Evolutionary conservation across 2,329 filamentous ascomycete genomes (phyloP).

Genomic region (Lasiodiplodia gonubiensis): DNA sequence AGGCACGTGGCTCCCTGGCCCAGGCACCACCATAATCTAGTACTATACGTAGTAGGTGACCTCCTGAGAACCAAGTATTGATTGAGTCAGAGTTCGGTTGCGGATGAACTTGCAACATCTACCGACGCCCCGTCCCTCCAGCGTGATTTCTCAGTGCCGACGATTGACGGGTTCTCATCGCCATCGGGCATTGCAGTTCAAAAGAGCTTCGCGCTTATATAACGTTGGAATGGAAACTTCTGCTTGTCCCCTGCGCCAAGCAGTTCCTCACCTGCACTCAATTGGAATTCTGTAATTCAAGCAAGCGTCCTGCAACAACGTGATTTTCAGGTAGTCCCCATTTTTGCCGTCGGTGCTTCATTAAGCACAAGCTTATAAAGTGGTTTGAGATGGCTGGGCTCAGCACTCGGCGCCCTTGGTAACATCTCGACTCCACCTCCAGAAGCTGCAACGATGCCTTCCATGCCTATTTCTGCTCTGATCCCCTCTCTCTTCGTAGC

Average conservation of each 20-base stretch:
- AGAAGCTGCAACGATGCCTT: background rate
- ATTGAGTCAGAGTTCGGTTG: background rate
- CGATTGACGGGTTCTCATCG: too few species aligned
- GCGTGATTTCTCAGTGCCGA: too few species aligned
- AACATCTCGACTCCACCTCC: background rate
- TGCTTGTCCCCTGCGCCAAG: background rate
- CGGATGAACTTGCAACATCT: background rate
- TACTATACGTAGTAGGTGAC: too few species aligned
- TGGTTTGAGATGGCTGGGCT: background rate
- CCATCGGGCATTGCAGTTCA: too few species aligned
- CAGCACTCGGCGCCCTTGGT: background rate
- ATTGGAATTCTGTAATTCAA: background rate
- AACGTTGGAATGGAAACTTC: conserved; percentile 7
- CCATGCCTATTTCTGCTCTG: background rate
- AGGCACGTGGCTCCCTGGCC: background rate
- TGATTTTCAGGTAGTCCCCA: background rate
- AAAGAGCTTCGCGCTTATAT: background rate
- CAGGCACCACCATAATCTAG: background rate
- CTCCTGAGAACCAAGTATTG: too few species aligned
- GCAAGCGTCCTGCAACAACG: background rate
- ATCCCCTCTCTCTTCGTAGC: background rate
- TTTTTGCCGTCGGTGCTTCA: background rate
- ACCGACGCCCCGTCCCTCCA: background rate
- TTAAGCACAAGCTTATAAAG: background rate
- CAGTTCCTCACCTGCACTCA: background rate